A percentile compares a stretch with the other conserved stretches of the same genome.
Evolutionary conservation across 2,329 filamentous ascomycete species (phyloP).

Genomic region (Pseudocercospora pini-densiflorae): DNA sequence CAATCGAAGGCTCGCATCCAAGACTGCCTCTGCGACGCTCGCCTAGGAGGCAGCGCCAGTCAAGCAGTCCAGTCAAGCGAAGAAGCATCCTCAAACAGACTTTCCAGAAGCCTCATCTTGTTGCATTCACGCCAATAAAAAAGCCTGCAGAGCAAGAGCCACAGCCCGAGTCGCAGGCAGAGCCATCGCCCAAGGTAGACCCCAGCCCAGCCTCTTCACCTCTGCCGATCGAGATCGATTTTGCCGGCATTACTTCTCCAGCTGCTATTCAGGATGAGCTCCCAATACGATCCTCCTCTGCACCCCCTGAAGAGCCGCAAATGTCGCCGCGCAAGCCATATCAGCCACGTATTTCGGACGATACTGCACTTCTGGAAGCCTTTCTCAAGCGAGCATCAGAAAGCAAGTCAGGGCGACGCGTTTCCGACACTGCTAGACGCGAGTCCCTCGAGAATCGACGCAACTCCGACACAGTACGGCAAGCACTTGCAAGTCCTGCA

Average conservation of each 20-base stretch:
- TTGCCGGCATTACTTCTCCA: slow-evolving; percentile 11
- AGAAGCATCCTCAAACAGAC: slow-evolving; percentile 21
- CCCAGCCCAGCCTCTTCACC: slow-evolving; percentile 8
- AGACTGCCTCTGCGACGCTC: slow-evolving; percentile 32
- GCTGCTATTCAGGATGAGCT: slow-evolving; percentile 8
- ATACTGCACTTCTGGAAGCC: slow-evolving; percentile 55
- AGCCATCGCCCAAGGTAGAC: background rate
- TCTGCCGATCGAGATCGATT: slow-evolving; percentile 16
- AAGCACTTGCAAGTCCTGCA: slow-evolving; percentile 52
- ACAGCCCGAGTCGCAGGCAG: background rate
- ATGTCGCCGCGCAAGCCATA: slow-evolving; percentile 31
- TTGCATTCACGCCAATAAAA: slow-evolving; percentile 39
- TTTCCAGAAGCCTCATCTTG: slow-evolving; percentile 28
- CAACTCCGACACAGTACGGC: slow-evolving; percentile 52
- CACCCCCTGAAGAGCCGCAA: slow-evolving; percentile 40
- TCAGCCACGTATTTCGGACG: slow-evolving; percentile 47
- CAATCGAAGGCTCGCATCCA: slow-evolving; percentile 25
- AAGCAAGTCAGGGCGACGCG: slow-evolving; percentile 42
- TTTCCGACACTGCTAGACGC: slow-evolving; percentile 40
- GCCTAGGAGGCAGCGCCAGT: slow-evolving; percentile 32
- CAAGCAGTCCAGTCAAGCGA: slow-evolving; percentile 35
- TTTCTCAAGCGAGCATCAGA: slow-evolving; percentile 56
- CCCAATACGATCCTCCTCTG: slow-evolving; percentile 34
- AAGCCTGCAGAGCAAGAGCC: slow-evolving; percentile 11
- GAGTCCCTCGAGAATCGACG: slow-evolving; percentile 52